Evolutionary conservation across 331 rosid genomes (phyloP), one percentile per base, ranked within the genome.

Genomic region (Cydonia oblonga): DNA sequence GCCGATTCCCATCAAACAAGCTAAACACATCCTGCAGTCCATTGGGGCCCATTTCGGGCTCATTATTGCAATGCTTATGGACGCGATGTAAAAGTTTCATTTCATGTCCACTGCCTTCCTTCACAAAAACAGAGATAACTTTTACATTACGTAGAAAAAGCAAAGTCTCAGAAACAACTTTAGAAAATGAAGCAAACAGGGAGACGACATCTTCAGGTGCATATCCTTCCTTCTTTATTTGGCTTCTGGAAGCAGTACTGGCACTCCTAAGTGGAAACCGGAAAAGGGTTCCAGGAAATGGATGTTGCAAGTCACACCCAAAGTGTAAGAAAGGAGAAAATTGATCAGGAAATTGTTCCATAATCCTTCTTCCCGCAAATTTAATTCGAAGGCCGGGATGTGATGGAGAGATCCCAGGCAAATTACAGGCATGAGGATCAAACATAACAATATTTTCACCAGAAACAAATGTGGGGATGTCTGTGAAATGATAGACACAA

Each of bases 321-420:
- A 93, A 90, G 80, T 93, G 98, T 53, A 93, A 79, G 77, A 89
- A 81, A 6, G 98, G 88, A 78, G 97, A 93, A 83, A 93, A 93
- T 68, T 93, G 98, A 79, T 93, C 98, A 38, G 98, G 98, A 83
- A 93, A 93, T 80, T 93, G 98, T 80, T 91, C 98, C 84, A 91
- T 81, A 81, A 93, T 84, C 80, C 77, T 86, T 70, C 97, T 85
- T 54, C 98, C 98, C 44, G 74, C 96, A 89, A 84, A 93, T 85
- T 85, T 93, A 70, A 93, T 93, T 74, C 97, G 85, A 69, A 93
- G 82, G 60, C 98, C 98, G 68, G 98, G 98, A 76, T 93, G 98
- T 19, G 98, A 91, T 32, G 98, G 98, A 83, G 98, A 93, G 80
- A 93, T 93, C 79, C 98, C 98, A 61, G 98, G 98, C 81, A 93